These are phyloP conservation scores for Pythium myriotylum DNA, from an alignment of 352 stramenopile genomes.

Conservation along the genomic window DNA sequence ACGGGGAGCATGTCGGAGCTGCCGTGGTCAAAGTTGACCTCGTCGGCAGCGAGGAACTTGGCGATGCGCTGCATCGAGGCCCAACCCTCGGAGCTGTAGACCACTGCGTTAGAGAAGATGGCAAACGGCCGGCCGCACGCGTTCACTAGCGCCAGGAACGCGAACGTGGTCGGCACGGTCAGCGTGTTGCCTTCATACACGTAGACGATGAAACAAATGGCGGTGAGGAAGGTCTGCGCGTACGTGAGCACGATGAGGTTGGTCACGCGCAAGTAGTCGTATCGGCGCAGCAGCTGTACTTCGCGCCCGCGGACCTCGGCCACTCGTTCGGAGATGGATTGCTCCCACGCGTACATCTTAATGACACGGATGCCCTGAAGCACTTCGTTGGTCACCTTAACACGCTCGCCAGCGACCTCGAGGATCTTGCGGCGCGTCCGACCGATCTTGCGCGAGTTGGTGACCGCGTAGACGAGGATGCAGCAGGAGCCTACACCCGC, in stretches of 20 bases:
- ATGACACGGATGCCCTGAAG: slow-evolving; percentile 89
- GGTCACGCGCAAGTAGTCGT: too few species aligned
- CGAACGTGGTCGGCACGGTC: slow-evolving; percentile 14
- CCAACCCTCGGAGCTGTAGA: slow-evolving; percentile 33
- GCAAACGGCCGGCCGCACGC: slow-evolving; percentile 38
- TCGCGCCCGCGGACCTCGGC: slow-evolving; percentile 45
- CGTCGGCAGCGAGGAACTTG: too few species aligned
- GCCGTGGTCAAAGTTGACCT: slow-evolving; percentile 25
- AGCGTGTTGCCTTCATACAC: slow-evolving; percentile 20
- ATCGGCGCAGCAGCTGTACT: slow-evolving; percentile 22
- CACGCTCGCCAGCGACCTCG: slow-evolving; percentile 60
- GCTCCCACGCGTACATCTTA: slow-evolving; percentile 91
- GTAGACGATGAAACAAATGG: slow-evolving; percentile 20
- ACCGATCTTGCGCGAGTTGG: slow-evolving; percentile 37
- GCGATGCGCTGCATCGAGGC: slow-evolving; percentile 36
- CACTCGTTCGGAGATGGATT: slow-evolving; percentile 39
- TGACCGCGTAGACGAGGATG: slow-evolving; percentile 36
- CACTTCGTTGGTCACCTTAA: too few species aligned
- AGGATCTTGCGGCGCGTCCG: slow-evolving; percentile 40
- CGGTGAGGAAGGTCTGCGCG: slow-evolving; percentile 21
- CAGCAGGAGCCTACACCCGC: slow-evolving; percentile 29
- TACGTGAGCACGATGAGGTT: slow-evolving; percentile 22
- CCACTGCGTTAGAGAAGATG: slow-evolving; percentile 39
- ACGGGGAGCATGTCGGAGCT: not conserved
- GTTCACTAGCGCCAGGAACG: too few species aligned